phyloP scores from a whole-genome alignment of 1,284 basidiomycete species.

The Pterulicium gracile region DNA sequence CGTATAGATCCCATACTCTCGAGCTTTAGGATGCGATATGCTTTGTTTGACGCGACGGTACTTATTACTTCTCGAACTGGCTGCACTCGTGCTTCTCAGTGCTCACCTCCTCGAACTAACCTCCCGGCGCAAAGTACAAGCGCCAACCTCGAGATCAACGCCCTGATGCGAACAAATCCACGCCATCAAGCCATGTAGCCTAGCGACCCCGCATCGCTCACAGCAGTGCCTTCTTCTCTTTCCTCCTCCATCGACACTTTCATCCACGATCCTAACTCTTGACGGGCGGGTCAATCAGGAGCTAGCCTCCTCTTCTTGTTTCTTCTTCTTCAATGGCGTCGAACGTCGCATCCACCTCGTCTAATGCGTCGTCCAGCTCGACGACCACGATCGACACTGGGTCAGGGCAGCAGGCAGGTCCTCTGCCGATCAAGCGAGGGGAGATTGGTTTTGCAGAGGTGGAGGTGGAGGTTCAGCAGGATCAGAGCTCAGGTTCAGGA shows the following conservation, averaged over 20 bases:
- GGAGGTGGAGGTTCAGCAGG: slow-evolving; percentile 18
- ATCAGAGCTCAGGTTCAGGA: slow-evolving; percentile 10
- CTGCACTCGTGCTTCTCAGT: no score
- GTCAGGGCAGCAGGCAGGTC: slow-evolving; percentile 42
- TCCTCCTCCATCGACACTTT: slow-evolving; percentile 4
- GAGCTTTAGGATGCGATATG: no score
- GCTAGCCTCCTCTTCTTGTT: slow-evolving; percentile 19
- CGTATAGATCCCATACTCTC: no score
- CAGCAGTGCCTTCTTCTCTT: slow-evolving; percentile 2
- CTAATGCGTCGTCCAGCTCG: slow-evolving; percentile 12
- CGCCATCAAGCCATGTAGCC: no score
- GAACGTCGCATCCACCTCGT: slow-evolving; percentile 15
- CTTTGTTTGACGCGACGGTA: no score
- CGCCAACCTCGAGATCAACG: no score
- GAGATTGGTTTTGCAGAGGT: slow-evolving; percentile 52
- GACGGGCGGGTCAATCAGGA: slow-evolving; percentile 18
- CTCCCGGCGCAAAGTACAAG: no score
- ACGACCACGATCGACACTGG: slow-evolving; percentile 10
- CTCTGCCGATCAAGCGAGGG: slow-evolving; percentile 51
- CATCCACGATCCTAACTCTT: slow-evolving; percentile 8
- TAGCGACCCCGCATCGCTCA: no score
- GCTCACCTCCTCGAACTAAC: no score
- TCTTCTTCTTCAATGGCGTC: slow-evolving; percentile 14
- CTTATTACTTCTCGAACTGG: no score
- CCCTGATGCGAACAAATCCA: no score